Conservation (phyloP, 345 rosid genomes). For the Populus pruinosa region DNA sequence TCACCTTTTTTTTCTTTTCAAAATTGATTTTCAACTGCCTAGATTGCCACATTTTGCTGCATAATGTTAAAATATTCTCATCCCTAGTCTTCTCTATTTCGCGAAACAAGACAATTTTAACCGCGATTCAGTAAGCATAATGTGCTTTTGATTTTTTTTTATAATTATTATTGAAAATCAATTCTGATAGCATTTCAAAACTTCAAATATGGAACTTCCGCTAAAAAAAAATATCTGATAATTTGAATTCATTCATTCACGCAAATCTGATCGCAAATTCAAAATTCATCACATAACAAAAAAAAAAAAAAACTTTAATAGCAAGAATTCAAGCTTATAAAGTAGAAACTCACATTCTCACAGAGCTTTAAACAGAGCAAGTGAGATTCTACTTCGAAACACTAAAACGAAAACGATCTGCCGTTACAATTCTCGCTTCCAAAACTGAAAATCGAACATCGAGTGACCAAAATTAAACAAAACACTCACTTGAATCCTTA, state of each 20-base stretch:
- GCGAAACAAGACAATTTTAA: background rate
- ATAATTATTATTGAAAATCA: background rate
- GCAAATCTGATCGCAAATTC: background rate
- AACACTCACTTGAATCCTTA: background rate
- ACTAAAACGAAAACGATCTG: conserved; percentile 7
- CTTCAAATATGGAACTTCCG: background rate
- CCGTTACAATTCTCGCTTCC: background rate
- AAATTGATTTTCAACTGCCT: background rate
- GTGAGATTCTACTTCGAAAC: background rate
- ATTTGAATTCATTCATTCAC: background rate
- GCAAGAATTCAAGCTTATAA: background rate
- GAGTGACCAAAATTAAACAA: background rate
- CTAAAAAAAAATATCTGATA: background rate
- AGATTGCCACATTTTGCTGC: background rate
- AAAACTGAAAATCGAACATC: background rate
- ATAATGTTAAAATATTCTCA: background rate
- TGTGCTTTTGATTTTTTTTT: background rate
- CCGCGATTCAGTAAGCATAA: background rate
- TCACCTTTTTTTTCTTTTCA: background rate
- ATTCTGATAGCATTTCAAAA: background rate
- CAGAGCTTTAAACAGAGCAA: conserved; percentile 1
- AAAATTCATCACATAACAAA: background rate
- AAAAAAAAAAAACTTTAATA: background rate
- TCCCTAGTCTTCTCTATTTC: background rate
- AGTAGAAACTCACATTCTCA: background rate